Percentiles rank a stretch among this genome's conserved stretches.
Evolutionary conservation across 345 rosid species (phyloP).

Genomic region (Iberis pinnata): DNA sequence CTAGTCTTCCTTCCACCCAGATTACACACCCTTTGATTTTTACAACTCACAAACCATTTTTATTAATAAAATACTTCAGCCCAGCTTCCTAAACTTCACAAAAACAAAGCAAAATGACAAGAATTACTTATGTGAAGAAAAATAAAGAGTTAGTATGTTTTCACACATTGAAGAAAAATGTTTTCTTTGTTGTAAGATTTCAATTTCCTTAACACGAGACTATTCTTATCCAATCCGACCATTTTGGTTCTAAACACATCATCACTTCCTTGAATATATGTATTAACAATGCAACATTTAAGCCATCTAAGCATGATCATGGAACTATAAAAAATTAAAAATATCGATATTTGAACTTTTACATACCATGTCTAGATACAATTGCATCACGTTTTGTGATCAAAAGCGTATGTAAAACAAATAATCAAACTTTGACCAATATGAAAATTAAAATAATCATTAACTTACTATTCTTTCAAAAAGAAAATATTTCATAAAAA

Average conservation of each 20-base stretch:
- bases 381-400: too few relatives aligned
- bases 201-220: conserved; percentile 57
- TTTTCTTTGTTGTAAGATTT: conserved; percentile 35
- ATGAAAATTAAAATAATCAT: too few relatives aligned
- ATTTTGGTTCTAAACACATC: conserved; percentile 64
- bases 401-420: too few relatives aligned
- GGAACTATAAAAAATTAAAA: neutral
- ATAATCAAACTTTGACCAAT: too few relatives aligned
- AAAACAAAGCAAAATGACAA: neutral
- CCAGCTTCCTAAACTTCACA: conserved; percentile 38
- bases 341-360: conserved; percentile 37
- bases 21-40: too few relatives aligned
- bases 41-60: conserved; percentile 75
- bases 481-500: too few relatives aligned
- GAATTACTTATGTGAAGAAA: conserved; percentile 4
- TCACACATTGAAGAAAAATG: conserved; percentile 60
- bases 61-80: conserved; percentile 33
- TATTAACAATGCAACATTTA: neutral
- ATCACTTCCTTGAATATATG: conserved; percentile 43
- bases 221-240: conserved; percentile 40
- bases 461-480: too few relatives aligned
- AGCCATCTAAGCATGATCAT: neutral
- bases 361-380: conserved; percentile 27
- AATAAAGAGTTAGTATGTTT: neutral
- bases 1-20: too few relatives aligned